phyloP scores from a whole-genome alignment of 768 basidiomycete species.

The Boletus edulis region DNA sequence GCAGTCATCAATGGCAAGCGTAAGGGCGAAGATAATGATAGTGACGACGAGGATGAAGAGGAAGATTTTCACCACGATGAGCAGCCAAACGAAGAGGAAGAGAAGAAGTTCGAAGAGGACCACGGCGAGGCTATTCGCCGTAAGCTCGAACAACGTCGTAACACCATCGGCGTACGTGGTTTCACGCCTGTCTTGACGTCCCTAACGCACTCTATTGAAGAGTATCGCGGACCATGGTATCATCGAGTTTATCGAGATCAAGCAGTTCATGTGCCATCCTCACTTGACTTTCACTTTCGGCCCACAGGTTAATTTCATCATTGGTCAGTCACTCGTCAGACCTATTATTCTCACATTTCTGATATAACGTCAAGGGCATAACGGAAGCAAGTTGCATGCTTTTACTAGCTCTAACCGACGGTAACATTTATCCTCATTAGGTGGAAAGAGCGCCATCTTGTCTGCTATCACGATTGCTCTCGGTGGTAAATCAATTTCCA shows the following conservation, averaged over 20 bases:
- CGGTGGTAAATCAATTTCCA: constrained; percentile 89
- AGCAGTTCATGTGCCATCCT: constrained; percentile 96
- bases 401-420: neutral
- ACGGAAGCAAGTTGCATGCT: constrained; percentile 71
- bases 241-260: constrained; percentile 81
- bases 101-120: constrained; percentile 63
- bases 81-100: constrained; percentile 49
- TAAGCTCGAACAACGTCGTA: constrained; percentile 45
- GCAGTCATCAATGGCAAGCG: constrained; percentile 33
- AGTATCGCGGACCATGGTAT: constrained; percentile 83
- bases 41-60: constrained; percentile 30
- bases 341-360: neutral
- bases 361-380: constrained; percentile 58
- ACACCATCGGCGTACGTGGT: constrained; percentile 42
- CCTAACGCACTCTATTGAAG: constrained; percentile 37
- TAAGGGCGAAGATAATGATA: constrained; percentile 27
- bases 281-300: constrained; percentile 82
- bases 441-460: constrained; percentile 93
- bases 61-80: constrained; percentile 37
- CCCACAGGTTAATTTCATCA: constrained; percentile 96
- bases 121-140: constrained; percentile 56
- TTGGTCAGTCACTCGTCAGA: constrained; percentile 49
- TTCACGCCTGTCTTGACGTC: constrained; percentile 37
- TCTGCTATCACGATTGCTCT: constrained; percentile 92
- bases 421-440: constrained; percentile 38